Percentiles rank a stretch among this genome's conserved stretches.
Conservation (phyloP, 1,139 yeast species). For the Kodamaea arcana region DNA sequence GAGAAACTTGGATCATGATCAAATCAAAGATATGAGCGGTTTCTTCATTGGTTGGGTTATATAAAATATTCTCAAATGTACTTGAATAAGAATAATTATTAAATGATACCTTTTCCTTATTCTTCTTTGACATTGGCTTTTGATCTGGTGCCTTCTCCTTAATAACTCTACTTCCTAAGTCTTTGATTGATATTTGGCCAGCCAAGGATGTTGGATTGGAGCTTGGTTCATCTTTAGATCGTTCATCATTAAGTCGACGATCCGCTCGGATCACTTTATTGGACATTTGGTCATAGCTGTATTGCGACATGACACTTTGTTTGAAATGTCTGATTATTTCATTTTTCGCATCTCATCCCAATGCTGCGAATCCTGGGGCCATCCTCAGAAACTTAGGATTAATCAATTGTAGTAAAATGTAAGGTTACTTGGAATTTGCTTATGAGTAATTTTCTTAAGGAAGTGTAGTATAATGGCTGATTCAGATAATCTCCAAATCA, state of each 20-base stretch:
- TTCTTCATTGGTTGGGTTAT: slow-evolving; percentile 24
- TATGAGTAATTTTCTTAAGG: too few relatives aligned
- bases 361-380: neutral
- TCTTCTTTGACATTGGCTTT: slow-evolving; percentile 3
- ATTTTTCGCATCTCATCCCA: neutral
- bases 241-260: slow-evolving; percentile 41
- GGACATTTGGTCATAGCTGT: slow-evolving; percentile 65
- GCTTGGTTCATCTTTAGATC: slow-evolving; percentile 17
- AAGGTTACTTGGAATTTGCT: too few relatives aligned
- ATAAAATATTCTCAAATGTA: slow-evolving; percentile 19
- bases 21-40: slow-evolving; percentile 26
- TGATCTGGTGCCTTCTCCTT: slow-evolving; percentile 7
- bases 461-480: neutral
- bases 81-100: slow-evolving; percentile 15
- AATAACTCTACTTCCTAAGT: slow-evolving; percentile 60
- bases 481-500: neutral
- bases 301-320: slow-evolving; percentile 11
- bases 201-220: slow-evolving; percentile 68
- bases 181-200: slow-evolving; percentile 60
- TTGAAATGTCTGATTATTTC: neutral
- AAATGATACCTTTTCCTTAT: slow-evolving; percentile 4
- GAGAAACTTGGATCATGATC: slow-evolving; percentile 27
- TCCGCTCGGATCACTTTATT: slow-evolving; percentile 67
- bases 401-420: too few relatives aligned
- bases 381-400: too few relatives aligned